phyloP scores from a whole-genome alignment of 495 filamentous ascomycete species.

The Chaetomium tenue region DNA sequence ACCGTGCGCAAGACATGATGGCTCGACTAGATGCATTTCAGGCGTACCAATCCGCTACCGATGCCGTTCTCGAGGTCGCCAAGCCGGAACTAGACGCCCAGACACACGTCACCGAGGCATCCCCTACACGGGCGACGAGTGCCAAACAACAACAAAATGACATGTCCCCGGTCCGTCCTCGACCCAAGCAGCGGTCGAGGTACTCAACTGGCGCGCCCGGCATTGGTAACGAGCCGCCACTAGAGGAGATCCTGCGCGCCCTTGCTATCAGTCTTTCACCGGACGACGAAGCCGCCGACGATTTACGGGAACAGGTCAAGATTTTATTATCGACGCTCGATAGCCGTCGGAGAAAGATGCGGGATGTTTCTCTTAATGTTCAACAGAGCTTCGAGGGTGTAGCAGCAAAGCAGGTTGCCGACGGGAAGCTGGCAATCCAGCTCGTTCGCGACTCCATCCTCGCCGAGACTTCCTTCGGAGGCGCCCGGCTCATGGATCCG shows the following conservation, averaged over 20 bases:
- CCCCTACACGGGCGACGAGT: conserved; percentile 23
- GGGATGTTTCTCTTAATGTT: conserved; percentile 38
- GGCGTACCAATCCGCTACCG: conserved; percentile 34
- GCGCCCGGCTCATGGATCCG: conserved; percentile 43
- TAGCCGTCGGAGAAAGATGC: conserved; percentile 37
- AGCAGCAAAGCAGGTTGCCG: conserved; percentile 39
- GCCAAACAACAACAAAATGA: conserved; percentile 17
- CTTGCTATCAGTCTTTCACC: conserved; percentile 36
- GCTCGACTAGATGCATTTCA: conserved; percentile 33
- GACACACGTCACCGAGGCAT: conserved; percentile 15
- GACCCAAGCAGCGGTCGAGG: conserved; percentile 24
- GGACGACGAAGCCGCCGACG: conserved; percentile 20
- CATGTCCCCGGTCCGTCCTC: conserved; percentile 32
- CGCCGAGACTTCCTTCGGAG: conserved; percentile 42
- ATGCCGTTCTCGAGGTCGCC: conserved; percentile 31
- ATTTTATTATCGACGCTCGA: conserved; percentile 29
- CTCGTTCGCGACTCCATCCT: conserved; percentile 45
- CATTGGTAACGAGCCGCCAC: conserved; percentile 29
- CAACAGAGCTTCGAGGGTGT: conserved; percentile 42
- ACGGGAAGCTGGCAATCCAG: conserved; percentile 42
- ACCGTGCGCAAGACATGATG: conserved; percentile 31
- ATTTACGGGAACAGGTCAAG: conserved; percentile 18
- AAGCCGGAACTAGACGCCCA: conserved; percentile 26
- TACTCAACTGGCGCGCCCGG: conserved; percentile 35
- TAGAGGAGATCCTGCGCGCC: conserved; percentile 34